Percentiles rank a stretch among this genome's conserved stretches.
Evolutionary conservation across 192 early-diverging fungal species (phyloP).

Genomic region (Jimgerdemannia lactiflua): DNA sequence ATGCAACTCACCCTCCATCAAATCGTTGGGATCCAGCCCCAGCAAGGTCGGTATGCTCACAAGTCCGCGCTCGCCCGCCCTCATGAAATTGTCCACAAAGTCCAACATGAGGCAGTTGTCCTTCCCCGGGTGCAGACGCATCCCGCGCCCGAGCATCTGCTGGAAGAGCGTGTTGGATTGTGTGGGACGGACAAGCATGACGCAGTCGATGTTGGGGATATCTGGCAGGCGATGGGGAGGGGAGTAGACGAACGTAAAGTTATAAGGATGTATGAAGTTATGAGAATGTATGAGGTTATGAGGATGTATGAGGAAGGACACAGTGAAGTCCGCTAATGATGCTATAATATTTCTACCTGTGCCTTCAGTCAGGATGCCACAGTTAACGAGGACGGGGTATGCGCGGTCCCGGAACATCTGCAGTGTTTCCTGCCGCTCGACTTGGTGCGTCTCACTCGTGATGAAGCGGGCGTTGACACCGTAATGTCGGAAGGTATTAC

Average conservation of each 20-base stretch:
- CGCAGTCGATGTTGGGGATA: constrained; percentile 85
- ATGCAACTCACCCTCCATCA: constrained; percentile 39
- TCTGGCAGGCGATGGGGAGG: constrained; percentile 63
- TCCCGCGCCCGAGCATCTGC: constrained; percentile 95
- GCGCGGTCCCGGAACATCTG: constrained; percentile 53
- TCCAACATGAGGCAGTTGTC: constrained; percentile 80
- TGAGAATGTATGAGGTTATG: too few relatives aligned
- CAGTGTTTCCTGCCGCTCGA: constrained; percentile 51
- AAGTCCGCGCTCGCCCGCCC: constrained; percentile 36
- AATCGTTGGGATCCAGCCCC: constrained; percentile 60
- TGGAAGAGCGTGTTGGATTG: constrained; percentile 81
- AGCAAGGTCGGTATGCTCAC: constrained; percentile 78
- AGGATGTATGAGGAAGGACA: too few relatives aligned
- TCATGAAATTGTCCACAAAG: constrained; percentile 73
- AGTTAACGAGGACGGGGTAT: constrained; percentile 86
- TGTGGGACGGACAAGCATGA: constrained; percentile 87
- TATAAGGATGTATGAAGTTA: too few relatives aligned
- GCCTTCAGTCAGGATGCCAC: constrained; percentile 74
- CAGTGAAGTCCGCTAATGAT: neutral
- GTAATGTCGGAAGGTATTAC: constrained; percentile 45
- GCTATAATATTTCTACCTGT: constrained; percentile 9
- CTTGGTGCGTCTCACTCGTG: constrained; percentile 12
- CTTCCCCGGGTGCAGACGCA: constrained; percentile 67
- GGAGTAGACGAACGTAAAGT: neutral
- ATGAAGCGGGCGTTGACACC: constrained; percentile 52